A percentile compares a stretch with the other conserved stretches of the same genome.
phyloP scores from a whole-genome alignment of 495 filamentous ascomycete species.

The Neurospora sp. region DNA sequence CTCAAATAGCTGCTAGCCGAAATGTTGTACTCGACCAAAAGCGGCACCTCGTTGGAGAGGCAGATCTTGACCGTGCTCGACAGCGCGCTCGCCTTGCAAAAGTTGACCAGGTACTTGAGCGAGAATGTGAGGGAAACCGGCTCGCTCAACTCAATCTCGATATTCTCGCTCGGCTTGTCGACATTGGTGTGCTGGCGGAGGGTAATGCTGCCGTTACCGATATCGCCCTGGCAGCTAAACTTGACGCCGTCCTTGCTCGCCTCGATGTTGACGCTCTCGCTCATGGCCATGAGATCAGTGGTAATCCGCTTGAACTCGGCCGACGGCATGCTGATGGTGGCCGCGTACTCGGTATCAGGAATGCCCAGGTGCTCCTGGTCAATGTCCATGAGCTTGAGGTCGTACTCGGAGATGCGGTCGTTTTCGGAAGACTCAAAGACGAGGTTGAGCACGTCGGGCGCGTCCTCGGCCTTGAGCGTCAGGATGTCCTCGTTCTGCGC shows the following conservation, averaged over 20 bases:
- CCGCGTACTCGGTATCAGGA: constrained; percentile 94
- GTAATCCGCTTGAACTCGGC: constrained; percentile 92
- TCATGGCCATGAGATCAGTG: constrained; percentile 78
- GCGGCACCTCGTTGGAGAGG: constrained; percentile 90
- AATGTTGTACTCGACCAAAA: constrained; percentile 86
- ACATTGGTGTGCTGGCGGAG: constrained; percentile 82
- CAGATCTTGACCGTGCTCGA: constrained; percentile 78
- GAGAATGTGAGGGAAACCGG: constrained; percentile 95
- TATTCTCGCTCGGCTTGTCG: constrained; percentile 78
- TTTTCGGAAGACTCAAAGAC: constrained; percentile 85
- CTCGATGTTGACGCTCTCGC: constrained; percentile 90
- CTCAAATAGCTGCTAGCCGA: constrained; percentile 69
- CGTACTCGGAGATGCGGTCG: constrained; percentile 92
- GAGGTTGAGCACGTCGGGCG: constrained; percentile 89
- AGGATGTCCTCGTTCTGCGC: constrained; percentile 93
- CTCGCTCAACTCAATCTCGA: constrained; percentile 84
- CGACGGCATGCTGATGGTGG: constrained; percentile 80
- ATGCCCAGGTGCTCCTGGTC: constrained; percentile 99
- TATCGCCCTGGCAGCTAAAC: constrained; percentile 90
- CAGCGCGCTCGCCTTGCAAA: constrained; percentile 92
- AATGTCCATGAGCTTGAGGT: constrained; percentile 99
- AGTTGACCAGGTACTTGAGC: constrained; percentile 98
- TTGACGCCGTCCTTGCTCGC: constrained; percentile 95
- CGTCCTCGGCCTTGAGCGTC: constrained; percentile 94
- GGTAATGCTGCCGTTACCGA: constrained; percentile 87